These are phyloP conservation scores for Xylaria sp. DNA, from an alignment of 2,329 filamentous ascomycete species.

Conservation along the genomic window DNA sequence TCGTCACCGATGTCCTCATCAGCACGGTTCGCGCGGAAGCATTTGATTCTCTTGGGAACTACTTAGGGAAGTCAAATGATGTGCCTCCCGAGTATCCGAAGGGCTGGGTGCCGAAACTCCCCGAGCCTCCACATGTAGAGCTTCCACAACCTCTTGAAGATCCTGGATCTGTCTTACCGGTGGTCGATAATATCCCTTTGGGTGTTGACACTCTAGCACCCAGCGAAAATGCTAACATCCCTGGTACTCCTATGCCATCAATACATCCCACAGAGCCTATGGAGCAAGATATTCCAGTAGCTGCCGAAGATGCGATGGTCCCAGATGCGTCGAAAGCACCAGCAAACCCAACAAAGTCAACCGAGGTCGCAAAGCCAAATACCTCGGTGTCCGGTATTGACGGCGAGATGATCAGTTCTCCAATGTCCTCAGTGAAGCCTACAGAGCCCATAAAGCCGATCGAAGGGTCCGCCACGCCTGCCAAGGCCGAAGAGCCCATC, in stretches of 20 bases:
- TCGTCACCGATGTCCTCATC: conserved; percentile 11
- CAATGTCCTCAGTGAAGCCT: not conserved
- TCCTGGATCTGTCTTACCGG: not conserved
- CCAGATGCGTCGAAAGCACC: not conserved
- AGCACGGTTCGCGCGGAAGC: conserved; percentile 16
- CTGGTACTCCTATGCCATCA: not conserved
- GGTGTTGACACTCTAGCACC: not conserved
- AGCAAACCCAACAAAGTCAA: not conserved
- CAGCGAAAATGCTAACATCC: not conserved
- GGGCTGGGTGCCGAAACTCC: conserved; percentile 10
- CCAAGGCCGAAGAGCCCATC: not conserved
- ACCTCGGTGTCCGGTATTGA: not conserved
- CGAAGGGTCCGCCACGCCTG: not conserved
- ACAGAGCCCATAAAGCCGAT: not conserved
- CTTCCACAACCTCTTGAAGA: not conserved
- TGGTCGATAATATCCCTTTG: not conserved
- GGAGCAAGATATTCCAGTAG: not conserved
- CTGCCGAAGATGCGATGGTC: not conserved
- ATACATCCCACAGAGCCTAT: not conserved
- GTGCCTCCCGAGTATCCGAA: conserved; percentile 12
- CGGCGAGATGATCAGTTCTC: not conserved
- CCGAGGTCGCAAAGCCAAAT: not conserved
- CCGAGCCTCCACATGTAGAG: conserved; percentile 2
- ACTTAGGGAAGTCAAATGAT: conserved; percentile 20
- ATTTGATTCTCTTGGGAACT: conserved; percentile 17